Evolutionary conservation across 495 filamentous ascomycete species (phyloP).

Genomic region (Daldinia childiae): DNA sequence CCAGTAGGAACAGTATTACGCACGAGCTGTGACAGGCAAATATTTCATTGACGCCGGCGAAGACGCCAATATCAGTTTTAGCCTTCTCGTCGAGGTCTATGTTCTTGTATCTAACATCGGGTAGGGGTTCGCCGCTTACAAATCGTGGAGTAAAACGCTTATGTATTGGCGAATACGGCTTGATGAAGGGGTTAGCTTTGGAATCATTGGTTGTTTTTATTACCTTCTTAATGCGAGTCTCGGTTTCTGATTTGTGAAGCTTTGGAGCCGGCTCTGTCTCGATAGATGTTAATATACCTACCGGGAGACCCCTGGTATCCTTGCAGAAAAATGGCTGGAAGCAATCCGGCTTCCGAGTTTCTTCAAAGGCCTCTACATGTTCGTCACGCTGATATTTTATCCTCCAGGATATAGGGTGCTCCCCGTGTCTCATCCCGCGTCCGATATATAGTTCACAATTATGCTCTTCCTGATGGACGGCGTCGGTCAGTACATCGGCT

Average conservation of each 20-base stretch:
- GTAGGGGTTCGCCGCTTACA: not conserved
- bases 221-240: not conserved
- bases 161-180: not conserved
- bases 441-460: not conserved
- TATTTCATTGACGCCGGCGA: not conserved
- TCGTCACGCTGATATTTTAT: not conserved
- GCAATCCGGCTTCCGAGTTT: not conserved
- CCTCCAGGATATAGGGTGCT: not conserved
- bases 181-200: not conserved
- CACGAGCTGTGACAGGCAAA: not conserved
- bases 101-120: not conserved
- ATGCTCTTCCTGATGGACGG: not conserved
- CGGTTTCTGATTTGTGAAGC: not conserved
- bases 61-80: not conserved
- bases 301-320: not conserved
- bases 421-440: constrained; percentile 1
- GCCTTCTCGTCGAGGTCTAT: not conserved
- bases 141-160: not conserved
- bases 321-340: not conserved
- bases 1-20: not conserved
- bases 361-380: not conserved
- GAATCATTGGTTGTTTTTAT: not conserved
- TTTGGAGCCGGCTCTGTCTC: not conserved
- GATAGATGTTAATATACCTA: not conserved
- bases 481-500: not conserved